Base-by-base conservation (phyloP, 331 rosid genomes). In the Quercus tomentella region DNA sequence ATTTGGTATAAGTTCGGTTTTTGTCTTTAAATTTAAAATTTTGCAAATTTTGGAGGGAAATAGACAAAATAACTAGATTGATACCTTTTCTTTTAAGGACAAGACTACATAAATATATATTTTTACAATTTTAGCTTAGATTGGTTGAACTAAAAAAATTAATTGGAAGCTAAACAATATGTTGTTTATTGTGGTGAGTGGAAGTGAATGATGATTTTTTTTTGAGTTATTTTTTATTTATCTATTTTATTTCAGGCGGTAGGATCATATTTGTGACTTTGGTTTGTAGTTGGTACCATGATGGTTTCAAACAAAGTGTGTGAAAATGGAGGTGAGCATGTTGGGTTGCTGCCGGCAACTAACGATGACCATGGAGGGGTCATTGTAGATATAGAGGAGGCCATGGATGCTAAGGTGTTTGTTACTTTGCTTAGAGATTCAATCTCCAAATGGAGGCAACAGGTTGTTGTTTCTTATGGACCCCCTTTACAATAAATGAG, bases 241-340 rank as follows among this genome's bases (percentile, higher is more conserved):
- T 41, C 49, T 41, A 41, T 51, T 25, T 74, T 35, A 6, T 61
- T 81, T 74, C 56, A 82, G 65, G 43, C 15, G 58, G 28, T 67
- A 9, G n/a, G 7, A 57, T 71, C 25, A 41, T 15, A 70, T 69
- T 43, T 58, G 31, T 83, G 70, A 37, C 63, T 80, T 77, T 51
- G n/a, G 20, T 78, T 35, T 4, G 73, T 77, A 82, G 15, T 82
- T 56, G 76, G 85, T 31, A 73, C 57, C 61, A 88, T 86, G 97
- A 37, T 76, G 4, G 76, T 78, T 69, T 79, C 57, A 73, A 83
- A 80, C n/a, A 77, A 56, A 74, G 80, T 83, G 62, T 72, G 73
- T 82, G 89, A 88, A 54, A 79, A 72, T 52, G 84, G 77, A 43
- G 28, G 7, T 25, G 72, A 23, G 73, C n/a, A 15, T 21, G 79